Evolutionary conservation across 495 filamentous ascomycete species (phyloP).

Genomic region (Friedmanniomyces simplex): DNA sequence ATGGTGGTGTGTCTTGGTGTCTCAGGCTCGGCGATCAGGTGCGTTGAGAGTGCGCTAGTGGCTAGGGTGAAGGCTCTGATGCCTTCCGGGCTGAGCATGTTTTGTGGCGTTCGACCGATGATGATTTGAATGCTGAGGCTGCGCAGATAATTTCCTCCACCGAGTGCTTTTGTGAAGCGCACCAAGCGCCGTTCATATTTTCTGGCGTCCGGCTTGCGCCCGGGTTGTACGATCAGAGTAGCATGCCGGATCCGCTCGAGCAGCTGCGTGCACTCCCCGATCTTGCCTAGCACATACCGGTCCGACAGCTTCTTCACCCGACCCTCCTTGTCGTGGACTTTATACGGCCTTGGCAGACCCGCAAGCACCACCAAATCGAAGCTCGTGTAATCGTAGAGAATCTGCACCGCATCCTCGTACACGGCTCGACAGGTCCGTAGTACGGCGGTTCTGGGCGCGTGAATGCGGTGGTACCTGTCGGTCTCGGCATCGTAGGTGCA

Average conservation of each 20-base stretch:
- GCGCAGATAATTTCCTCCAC: background rate
- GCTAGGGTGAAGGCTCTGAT: background rate
- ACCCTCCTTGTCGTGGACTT: background rate
- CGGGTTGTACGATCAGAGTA: background rate
- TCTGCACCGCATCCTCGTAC: background rate
- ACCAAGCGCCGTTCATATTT: background rate
- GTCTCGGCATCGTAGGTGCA: background rate
- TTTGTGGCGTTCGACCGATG: background rate
- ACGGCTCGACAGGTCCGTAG: background rate
- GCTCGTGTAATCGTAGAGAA: background rate
- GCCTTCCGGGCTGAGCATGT: background rate
- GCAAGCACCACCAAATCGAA: background rate
- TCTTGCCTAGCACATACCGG: background rate
- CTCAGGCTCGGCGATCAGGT: too few species aligned
- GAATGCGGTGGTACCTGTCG: background rate
- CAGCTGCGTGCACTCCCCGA: background rate
- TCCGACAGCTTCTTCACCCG: background rate
- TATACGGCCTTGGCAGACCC: background rate
- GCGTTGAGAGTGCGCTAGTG: background rate
- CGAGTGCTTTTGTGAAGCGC: background rate
- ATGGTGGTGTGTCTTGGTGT: too few species aligned
- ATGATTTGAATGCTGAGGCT: background rate
- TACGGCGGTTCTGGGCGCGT: background rate
- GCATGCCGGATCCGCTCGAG: background rate
- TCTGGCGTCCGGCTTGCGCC: background rate